Evolutionary conservation across 169 alveolate genomes (phyloP), one percentile per base, ranked within the genome.

Genomic region (Plasmodium vinckei): DNA sequence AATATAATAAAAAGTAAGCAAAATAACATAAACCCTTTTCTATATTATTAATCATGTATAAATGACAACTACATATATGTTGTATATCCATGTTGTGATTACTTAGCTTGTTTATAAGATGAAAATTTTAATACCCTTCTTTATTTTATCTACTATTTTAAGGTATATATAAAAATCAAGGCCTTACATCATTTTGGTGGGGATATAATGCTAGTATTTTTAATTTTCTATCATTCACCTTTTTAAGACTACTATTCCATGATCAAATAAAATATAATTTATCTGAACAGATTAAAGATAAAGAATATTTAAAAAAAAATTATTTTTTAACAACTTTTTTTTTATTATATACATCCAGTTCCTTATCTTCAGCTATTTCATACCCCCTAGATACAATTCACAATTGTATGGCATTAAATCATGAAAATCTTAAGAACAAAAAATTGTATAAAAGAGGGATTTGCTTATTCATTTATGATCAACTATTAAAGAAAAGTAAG

Each of bases 141-240:
- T 4, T 42, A 10, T 42, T 44, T 44, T 39, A 15, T 54, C 33
- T 39, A 63, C 39, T 15, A 21, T 47, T 69, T 19, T 57, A 49
- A 63, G 90, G 90, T 68, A 82, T 82, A 67, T 42, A 46, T 21
- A 47, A 49, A 46, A 82, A 82, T 17, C 90, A 82, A 68, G 90
- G 90, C 15, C 25, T 53, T 6, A 67, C 79, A 6, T 82, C 84
- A 39, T 61, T 82, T 70, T 82, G 90, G 90, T 82, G 90, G 90
- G 90, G 90, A 47, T 82, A 82, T 42, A 60, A 82, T 33, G 86
- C 90, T 10, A 68, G 84, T 51, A 54, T 82, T 44, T 82, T 46
- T 61, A 82, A 68, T 61, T 69, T 82, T n/a, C 46, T 82, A 9
- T 82, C 84, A 23, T 82, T 82, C 72, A 68, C 73, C 25, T 68